Evolutionary conservation across 768 basidiomycete genomes (phyloP).

Genomic region (Galerina sulciceps): DNA sequence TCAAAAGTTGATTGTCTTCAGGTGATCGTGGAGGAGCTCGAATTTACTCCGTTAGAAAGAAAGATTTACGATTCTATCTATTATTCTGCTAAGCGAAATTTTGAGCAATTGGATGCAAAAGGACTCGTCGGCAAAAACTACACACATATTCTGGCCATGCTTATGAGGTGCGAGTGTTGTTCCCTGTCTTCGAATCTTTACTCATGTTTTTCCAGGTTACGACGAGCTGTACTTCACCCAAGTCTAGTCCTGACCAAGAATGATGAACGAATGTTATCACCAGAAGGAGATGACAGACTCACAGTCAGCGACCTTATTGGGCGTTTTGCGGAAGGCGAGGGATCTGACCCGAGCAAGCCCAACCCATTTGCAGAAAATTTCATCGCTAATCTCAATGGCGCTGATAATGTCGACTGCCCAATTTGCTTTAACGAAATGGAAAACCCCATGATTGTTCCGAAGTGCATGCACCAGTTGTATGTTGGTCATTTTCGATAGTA

Average conservation of each 20-base stretch:
- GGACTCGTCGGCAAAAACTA: conserved; percentile 82
- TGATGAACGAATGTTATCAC: conserved; percentile 39
- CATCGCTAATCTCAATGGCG: conserved; percentile 63
- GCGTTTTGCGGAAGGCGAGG: conserved; percentile 47
- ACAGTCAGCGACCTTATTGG: conserved; percentile 66
- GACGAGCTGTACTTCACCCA: conserved; percentile 93
- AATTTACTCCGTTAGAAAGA: conserved; percentile 79
- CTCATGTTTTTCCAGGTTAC: conserved; percentile 52
- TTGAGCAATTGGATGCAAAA: conserved; percentile 78
- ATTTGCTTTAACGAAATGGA: conserved; percentile 85
- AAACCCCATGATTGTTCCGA: conserved; percentile 67
- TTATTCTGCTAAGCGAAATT: conserved; percentile 75
- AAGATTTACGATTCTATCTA: conserved; percentile 92
- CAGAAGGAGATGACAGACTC: conserved; percentile 46
- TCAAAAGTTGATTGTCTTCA: conserved; percentile 27
- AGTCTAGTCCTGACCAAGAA: conserved; percentile 71
- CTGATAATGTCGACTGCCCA: conserved; percentile 67
- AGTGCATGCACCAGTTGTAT: conserved; percentile 80
- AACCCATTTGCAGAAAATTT: conserved; percentile 66
- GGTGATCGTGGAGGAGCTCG: conserved; percentile 74
- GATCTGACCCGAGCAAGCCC: conserved; percentile 29
- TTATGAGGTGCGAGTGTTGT: conserved; percentile 77
- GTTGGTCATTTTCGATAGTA: conserved; percentile 19
- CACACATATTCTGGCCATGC: conserved; percentile 90
- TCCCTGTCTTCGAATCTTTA: not conserved